A percentile compares a stretch with the other conserved stretches of the same genome.
Conservation (phyloP, 768 basidiomycete species). For the Leccinum longicurvipes region DNA sequence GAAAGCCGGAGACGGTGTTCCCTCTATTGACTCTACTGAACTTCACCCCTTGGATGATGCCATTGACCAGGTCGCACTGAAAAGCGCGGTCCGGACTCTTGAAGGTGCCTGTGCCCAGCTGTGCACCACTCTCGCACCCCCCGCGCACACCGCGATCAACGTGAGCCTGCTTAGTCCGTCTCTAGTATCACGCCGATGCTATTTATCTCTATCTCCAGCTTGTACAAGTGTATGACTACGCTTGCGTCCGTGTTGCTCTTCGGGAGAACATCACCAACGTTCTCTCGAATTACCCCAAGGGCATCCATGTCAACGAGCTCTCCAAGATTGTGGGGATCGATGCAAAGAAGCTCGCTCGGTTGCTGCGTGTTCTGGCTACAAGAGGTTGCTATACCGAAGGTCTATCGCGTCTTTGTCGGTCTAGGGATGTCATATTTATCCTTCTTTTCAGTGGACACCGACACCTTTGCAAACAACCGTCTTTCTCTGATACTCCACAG, state of each 20-base stretch:
- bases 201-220: conserved; percentile 8
- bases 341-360: conserved; percentile 27
- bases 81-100: conserved; percentile 24
- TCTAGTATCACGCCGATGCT: not conserved
- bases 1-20: conserved; percentile 24
- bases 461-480: conserved; percentile 35
- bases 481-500: conserved; percentile 30
- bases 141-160: conserved; percentile 31
- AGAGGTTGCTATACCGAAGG: conserved; percentile 34
- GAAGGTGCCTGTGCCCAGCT: conserved; percentile 38
- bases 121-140: conserved; percentile 33
- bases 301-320: conserved; percentile 30
- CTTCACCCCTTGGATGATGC: conserved; percentile 36
- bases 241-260: conserved; percentile 28
- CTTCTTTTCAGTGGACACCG: conserved; percentile 21
- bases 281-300: conserved; percentile 26
- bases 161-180: conserved; percentile 15
- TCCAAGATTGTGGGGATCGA: conserved; percentile 21
- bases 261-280: conserved; percentile 29
- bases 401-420: conserved; percentile 6
- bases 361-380: conserved; percentile 29
- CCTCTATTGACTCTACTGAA: conserved; percentile 33
- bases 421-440: not conserved
- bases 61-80: conserved; percentile 21
- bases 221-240: conserved; percentile 27